These are phyloP conservation scores for Penicillium chermesinum DNA, from an alignment of 495 filamentous ascomycete genomes.

Conservation along the genomic window DNA sequence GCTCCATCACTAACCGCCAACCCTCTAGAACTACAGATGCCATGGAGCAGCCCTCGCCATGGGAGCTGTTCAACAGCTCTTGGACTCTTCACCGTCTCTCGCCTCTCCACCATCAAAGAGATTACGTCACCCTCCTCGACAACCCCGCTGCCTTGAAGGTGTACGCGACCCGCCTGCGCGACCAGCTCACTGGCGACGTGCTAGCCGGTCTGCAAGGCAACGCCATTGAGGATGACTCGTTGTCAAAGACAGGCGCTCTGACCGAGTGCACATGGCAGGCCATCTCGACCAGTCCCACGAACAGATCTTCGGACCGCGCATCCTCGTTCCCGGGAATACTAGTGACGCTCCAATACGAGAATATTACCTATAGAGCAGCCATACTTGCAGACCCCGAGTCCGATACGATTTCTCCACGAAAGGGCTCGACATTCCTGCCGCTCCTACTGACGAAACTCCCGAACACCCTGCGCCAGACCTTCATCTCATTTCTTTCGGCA, in stretches of 20 bases:
- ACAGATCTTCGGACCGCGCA: slow-evolving; percentile 1
- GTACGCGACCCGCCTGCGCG: slow-evolving; percentile 47
- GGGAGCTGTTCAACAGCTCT: slow-evolving; percentile 49
- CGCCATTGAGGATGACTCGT: slow-evolving; percentile 29
- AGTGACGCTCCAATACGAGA: slow-evolving; percentile 48
- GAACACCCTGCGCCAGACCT: slow-evolving; percentile 43
- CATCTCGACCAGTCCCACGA: slow-evolving; percentile 19
- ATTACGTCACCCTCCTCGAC: slow-evolving; percentile 35
- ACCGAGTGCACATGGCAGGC: slow-evolving; percentile 43
- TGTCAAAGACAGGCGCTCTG: slow-evolving; percentile 45
- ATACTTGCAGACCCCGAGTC: slow-evolving; percentile 25
- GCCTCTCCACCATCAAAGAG: slow-evolving; percentile 45
- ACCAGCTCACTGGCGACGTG: slow-evolving; percentile 49
- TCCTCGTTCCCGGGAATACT: slow-evolving; percentile 33
- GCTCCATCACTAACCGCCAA: neutral
- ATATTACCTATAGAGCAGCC: slow-evolving; percentile 43
- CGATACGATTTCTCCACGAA: neutral
- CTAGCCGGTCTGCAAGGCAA: slow-evolving; percentile 40
- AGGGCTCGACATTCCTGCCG: slow-evolving; percentile 43
- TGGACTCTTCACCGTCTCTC: slow-evolving; percentile 54
- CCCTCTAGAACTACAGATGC: neutral
- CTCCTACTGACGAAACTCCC: slow-evolving; percentile 52
- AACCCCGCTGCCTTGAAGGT: slow-evolving; percentile 35
- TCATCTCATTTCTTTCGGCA: slow-evolving; percentile 42
- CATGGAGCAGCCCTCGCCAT: slow-evolving; percentile 25